These are phyloP conservation scores for Chytriomyces hyalinus DNA, from an alignment of 192 early-diverging fungal genomes.

Conservation along the genomic window DNA sequence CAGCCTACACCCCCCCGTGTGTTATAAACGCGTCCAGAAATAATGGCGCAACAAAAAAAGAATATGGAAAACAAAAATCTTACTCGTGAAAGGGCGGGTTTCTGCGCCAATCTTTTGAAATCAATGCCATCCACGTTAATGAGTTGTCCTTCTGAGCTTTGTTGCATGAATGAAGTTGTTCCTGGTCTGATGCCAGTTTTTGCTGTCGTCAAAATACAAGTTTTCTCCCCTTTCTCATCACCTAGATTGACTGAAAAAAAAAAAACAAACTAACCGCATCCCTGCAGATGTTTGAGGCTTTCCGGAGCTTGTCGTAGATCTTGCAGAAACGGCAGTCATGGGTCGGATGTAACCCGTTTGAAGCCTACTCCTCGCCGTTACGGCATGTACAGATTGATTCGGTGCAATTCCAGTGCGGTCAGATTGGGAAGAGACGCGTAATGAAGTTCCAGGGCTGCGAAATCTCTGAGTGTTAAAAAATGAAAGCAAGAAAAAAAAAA, in stretches of 20 bases:
- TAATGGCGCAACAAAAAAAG: background rate
- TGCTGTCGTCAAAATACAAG: slow-evolving; percentile 1
- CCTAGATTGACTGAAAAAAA: background rate
- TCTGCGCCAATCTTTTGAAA: slow-evolving; percentile 1
- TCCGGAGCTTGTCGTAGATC: no score
- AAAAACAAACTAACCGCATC: background rate
- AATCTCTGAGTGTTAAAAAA: background rate
- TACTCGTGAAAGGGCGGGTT: slow-evolving; percentile 19
- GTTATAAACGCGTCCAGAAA: background rate
- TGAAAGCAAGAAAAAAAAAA: background rate
- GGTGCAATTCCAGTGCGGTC: background rate
- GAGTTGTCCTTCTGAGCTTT: slow-evolving; percentile 4
- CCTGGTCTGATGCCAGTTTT: background rate
- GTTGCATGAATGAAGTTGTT: slow-evolving; percentile 18
- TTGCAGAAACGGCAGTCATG: background rate
- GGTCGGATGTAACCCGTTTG: slow-evolving; percentile 18
- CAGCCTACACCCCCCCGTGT: background rate
- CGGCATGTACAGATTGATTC: background rate
- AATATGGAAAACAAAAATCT: background rate
- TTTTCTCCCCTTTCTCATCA: background rate
- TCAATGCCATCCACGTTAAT: slow-evolving; percentile 21
- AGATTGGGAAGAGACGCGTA: background rate
- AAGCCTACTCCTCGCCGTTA: background rate
- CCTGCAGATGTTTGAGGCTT: background rate
- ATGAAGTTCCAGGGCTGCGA: background rate